Evolutionary conservation across 2,329 filamentous ascomycete species (phyloP).

Genomic region (Biscogniauxia marginata): DNA sequence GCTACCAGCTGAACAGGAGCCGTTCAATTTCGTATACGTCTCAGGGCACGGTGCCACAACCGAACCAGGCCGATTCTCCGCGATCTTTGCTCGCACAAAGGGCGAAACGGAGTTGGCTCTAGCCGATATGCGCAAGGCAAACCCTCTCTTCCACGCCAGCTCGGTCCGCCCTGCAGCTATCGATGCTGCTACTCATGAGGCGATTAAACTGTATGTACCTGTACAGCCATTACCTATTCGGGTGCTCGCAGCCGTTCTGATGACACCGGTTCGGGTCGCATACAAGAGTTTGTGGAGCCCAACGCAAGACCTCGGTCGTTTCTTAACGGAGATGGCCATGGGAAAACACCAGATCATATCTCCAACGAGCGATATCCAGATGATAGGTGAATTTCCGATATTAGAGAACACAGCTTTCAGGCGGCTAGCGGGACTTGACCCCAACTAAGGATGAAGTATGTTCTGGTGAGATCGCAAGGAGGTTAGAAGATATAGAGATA

Average conservation of each 20-base stretch:
- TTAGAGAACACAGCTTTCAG: constrained; percentile 31
- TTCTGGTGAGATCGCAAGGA: neutral
- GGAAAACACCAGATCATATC: constrained; percentile 33
- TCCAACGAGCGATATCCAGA: constrained; percentile 24
- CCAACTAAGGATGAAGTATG: constrained; percentile 6
- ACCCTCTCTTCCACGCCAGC: constrained; percentile 50
- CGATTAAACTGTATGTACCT: constrained; percentile 44
- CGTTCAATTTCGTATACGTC: constrained; percentile 70
- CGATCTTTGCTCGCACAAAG: constrained; percentile 63
- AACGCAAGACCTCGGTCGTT: constrained; percentile 43
- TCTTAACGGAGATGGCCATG: constrained; percentile 46
- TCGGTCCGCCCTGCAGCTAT: constrained; percentile 60
- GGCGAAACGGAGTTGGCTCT: constrained; percentile 63
- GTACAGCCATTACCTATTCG: constrained; percentile 19
- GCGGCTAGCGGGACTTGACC: constrained; percentile 19
- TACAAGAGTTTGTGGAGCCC: constrained; percentile 36
- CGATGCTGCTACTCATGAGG: constrained; percentile 45
- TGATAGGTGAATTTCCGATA: constrained; percentile 30
- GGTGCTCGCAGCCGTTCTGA: constrained; percentile 18
- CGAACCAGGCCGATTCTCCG: constrained; percentile 52
- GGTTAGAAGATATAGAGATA: neutral
- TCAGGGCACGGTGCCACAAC: constrained; percentile 64
- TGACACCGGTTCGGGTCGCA: constrained; percentile 22
- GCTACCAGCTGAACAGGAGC: constrained; percentile 38
- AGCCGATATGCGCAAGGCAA: constrained; percentile 46